These are phyloP conservation scores for Collybiopsis luxurians DNA, from an alignment of 768 basidiomycete species.

Conservation along the genomic window DNA sequence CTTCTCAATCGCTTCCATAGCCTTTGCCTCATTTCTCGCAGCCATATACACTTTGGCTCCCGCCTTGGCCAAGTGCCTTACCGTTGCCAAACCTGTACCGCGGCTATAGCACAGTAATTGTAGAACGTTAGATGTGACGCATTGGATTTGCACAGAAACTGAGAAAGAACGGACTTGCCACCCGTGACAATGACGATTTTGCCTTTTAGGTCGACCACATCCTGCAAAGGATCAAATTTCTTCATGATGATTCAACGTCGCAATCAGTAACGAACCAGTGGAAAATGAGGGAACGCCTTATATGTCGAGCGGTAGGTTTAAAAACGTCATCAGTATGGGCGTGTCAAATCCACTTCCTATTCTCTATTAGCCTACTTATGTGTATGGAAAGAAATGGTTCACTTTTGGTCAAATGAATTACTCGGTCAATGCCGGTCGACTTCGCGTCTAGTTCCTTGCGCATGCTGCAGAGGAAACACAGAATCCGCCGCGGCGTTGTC, in stretches of 20 bases:
- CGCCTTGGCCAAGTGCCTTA: conserved; percentile 46
- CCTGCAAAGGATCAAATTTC: background rate
- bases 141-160: no score
- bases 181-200: conserved; percentile 6
- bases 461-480: background rate
- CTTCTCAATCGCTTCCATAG: conserved; percentile 43
- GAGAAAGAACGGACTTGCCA: conserved; percentile 5
- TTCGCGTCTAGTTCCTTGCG: no score
- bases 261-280: no score
- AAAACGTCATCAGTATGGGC: no score
- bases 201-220: background rate
- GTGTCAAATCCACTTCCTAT: no score
- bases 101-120: conserved; percentile 23
- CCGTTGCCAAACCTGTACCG: conserved; percentile 48
- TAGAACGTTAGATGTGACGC: background rate
- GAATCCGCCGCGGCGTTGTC: no score
- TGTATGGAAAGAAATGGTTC: no score
- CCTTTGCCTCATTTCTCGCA: conserved; percentile 44
- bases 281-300: no score
- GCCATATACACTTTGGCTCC: conserved; percentile 63
- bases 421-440: background rate
- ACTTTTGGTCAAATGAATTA: background rate
- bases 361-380: no score
- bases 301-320: no score
- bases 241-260: background rate